phyloP scores from a whole-genome alignment of 169 alveolate genomes.

The Amoebophrya sp. region DNA sequence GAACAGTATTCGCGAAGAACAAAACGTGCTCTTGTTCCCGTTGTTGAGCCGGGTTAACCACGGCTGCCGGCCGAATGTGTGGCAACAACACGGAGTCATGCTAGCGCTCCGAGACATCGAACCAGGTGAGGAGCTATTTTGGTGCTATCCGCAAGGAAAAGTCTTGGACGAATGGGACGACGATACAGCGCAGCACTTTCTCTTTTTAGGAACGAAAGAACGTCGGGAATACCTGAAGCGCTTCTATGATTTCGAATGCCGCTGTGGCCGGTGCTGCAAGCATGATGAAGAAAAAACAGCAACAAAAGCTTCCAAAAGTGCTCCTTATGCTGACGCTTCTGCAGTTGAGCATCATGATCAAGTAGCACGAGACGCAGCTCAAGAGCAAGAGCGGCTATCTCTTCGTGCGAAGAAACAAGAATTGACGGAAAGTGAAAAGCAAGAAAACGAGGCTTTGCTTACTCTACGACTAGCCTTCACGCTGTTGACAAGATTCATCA shows the following conservation, averaged over 20 bases:
- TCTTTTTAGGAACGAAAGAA: not conserved
- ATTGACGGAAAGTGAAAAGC: no score
- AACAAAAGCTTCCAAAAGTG: not conserved
- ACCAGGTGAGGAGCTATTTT: not conserved
- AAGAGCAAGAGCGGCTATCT: not conserved
- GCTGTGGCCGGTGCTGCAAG: not conserved
- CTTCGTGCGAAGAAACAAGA: no score
- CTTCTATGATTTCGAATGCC: not conserved
- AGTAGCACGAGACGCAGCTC: not conserved
- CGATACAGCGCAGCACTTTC: not conserved
- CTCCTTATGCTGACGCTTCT: not conserved
- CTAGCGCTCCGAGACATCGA: slow-evolving; percentile 2
- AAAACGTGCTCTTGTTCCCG: not conserved
- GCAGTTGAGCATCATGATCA: not conserved
- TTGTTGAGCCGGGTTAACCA: not conserved
- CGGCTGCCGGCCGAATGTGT: slow-evolving; percentile 18
- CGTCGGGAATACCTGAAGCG: not conserved
- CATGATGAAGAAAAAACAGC: no score
- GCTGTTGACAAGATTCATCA: not conserved
- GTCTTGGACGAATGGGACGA: not conserved
- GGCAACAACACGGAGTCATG: not conserved
- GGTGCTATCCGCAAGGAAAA: slow-evolving; percentile 11
- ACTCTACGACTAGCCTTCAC: not conserved
- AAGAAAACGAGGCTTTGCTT: not conserved
- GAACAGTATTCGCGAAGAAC: not conserved